A percentile compares a stretch with the other conserved stretches of the same genome.
Conservation (phyloP, 2,329 filamentous ascomycete species). For the Beauveria bassiana region DNA sequence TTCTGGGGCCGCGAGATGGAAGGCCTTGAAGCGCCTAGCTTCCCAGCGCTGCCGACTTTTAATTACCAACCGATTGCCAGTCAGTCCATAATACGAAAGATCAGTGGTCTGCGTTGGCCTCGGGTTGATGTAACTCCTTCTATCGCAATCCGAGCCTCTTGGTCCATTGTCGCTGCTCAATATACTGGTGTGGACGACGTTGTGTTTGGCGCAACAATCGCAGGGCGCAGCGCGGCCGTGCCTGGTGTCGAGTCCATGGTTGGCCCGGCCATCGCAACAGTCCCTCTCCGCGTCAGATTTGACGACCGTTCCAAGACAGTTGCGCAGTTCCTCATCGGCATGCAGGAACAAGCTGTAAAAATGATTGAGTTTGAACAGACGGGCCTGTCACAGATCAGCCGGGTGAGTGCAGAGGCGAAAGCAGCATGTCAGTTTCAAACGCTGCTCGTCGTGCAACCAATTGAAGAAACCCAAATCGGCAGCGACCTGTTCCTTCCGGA, state of each 20-base stretch:
- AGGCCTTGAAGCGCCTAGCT: not conserved
- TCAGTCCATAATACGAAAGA: not conserved
- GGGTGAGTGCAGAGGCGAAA: constrained; percentile 11
- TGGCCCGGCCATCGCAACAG: constrained; percentile 20
- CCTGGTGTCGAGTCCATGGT: constrained; percentile 10
- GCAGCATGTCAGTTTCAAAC: constrained; percentile 17
- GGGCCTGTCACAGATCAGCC: constrained; percentile 11
- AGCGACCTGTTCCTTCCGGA: not conserved
- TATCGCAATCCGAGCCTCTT: constrained; percentile 8
- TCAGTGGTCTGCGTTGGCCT: not conserved
- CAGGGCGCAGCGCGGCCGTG: constrained; percentile 12
- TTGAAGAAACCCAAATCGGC: not conserved
- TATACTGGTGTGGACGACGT: constrained; percentile 10
- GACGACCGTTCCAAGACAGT: not conserved
- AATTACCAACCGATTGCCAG: not conserved
- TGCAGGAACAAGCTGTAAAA: constrained; percentile 14
- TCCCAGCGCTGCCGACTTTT: not conserved
- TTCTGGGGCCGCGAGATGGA: constrained; percentile 3
- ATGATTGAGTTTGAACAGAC: constrained; percentile 13
- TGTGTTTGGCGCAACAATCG: constrained; percentile 12
- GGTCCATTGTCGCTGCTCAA: constrained; percentile 10
- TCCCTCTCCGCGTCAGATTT: constrained; percentile 11
- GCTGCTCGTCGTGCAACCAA: constrained; percentile 14
- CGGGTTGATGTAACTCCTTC: constrained; percentile 6
- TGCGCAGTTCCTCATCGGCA: constrained; percentile 12